These are phyloP conservation scores for Pestalotiopsis sp. DNA, from an alignment of 2,329 filamentous ascomycete species.

Conservation along the genomic window DNA sequence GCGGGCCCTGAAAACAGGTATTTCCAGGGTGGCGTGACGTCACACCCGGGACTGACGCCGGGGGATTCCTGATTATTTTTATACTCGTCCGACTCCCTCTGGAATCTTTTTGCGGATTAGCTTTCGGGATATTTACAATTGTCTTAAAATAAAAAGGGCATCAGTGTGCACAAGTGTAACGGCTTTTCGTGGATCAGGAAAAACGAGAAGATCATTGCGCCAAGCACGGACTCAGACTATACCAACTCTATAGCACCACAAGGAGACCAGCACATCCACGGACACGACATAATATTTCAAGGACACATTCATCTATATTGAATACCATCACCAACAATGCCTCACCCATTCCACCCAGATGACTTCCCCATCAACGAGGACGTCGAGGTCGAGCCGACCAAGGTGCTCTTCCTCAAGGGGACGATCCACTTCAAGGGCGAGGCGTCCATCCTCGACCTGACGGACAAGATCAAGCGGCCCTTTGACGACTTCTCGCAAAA, in stretches of 20 bases:
- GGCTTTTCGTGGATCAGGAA: neutral
- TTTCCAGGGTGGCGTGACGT: constrained; percentile 16
- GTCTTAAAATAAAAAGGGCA: neutral
- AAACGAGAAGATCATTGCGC: neutral
- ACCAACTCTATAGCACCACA: neutral
- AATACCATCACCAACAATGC: constrained; percentile 23
- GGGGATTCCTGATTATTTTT: neutral
- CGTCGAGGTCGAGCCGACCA: constrained; percentile 26
- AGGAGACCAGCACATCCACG: too few species aligned
- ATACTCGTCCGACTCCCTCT: neutral
- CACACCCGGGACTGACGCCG: constrained; percentile 1
- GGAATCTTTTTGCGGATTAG: neutral
- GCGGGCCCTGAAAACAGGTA: constrained; percentile 14
- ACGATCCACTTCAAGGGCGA: constrained; percentile 36
- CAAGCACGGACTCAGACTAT: neutral
- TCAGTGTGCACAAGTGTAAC: neutral
- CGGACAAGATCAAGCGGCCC: constrained; percentile 24
- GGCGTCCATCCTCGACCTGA: constrained; percentile 31
- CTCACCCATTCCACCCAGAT: constrained; percentile 34
- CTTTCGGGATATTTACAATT: neutral
- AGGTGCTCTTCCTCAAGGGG: constrained; percentile 32
- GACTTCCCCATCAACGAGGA: constrained; percentile 36
- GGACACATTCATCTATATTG: neutral
- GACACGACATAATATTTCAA: too few species aligned
- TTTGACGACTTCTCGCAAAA: constrained; percentile 33